phyloP scores from a whole-genome alignment of 768 basidiomycete species.

The Phlebiopsis flavidoalba region DNA sequence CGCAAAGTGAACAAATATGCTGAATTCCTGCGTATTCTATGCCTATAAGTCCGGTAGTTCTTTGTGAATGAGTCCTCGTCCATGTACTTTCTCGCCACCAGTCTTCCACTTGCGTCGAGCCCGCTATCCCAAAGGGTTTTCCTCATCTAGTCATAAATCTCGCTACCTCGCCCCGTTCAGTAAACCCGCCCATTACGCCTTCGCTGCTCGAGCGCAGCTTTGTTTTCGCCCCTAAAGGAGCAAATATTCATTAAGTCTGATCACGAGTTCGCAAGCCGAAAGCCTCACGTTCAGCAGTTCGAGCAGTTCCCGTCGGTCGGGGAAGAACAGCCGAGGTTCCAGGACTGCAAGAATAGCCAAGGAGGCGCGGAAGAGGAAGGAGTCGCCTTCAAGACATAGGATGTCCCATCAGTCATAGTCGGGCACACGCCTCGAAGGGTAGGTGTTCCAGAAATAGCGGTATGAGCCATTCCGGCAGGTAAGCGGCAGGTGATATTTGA shows the following conservation, averaged over 20 bases:
- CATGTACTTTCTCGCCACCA: constrained; percentile 95
- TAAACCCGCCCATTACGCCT: constrained; percentile 56
- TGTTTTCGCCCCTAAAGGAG: constrained; percentile 64
- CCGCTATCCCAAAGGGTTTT: constrained; percentile 81
- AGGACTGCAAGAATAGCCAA: constrained; percentile 80
- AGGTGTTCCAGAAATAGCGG: constrained; percentile 81
- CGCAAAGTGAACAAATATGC: background rate
- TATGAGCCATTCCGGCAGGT: constrained; percentile 77
- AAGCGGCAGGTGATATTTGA: constrained; percentile 81
- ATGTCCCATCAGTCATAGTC: constrained; percentile 90
- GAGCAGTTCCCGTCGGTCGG: constrained; percentile 71
- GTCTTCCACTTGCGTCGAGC: constrained; percentile 75
- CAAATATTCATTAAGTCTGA: background rate
- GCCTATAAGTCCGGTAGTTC: constrained; percentile 74
- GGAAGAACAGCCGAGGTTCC: constrained; percentile 85
- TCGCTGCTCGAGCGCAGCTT: constrained; percentile 81
- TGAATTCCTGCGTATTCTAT: background rate
- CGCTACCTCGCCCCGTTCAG: constrained; percentile 75
- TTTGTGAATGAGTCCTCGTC: constrained; percentile 72
- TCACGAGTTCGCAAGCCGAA: background rate
- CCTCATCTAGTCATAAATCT: constrained; percentile 85
- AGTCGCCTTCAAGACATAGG: constrained; percentile 80
- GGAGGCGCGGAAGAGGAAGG: constrained; percentile 81
- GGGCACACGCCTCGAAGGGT: constrained; percentile 87
- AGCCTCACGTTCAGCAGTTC: constrained; percentile 66